Percentiles rank a stretch among this genome's conserved stretches.
Evolutionary conservation across 2,329 filamentous ascomycete species (phyloP).

Genomic region (Penicillium digitatum): DNA sequence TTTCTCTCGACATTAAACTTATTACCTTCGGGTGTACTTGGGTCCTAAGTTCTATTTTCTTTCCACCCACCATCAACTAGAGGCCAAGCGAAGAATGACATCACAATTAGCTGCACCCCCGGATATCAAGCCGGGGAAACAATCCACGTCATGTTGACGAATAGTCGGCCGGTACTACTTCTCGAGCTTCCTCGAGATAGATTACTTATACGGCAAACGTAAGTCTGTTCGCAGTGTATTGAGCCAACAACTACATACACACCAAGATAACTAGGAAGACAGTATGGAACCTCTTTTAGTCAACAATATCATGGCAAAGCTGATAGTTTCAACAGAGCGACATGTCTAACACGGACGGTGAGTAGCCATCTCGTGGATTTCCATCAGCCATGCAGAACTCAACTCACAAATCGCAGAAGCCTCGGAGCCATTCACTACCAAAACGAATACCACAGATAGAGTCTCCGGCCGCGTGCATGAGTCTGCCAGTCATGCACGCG

Average conservation of each 20-base stretch:
- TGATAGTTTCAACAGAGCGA: slow-evolving; percentile 10
- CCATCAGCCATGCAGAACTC: neutral
- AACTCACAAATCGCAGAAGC: slow-evolving; percentile 9
- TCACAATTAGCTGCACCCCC: neutral
- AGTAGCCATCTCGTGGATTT: neutral
- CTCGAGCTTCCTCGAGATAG: neutral
- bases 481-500: slow-evolving; percentile 19
- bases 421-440: slow-evolving; percentile 16
- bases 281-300: slow-evolving; percentile 3
- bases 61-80: neutral
- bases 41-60: neutral
- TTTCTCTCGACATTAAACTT: neutral
- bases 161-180: neutral
- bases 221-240: neutral
- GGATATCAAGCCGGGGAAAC: neutral
- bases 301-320: neutral
- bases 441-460: slow-evolving; percentile 14
- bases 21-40: neutral
- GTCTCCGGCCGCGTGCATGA: slow-evolving; percentile 9
- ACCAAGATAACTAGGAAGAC: slow-evolving; percentile 16
- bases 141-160: slow-evolving; percentile 1
- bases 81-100: neutral
- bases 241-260: neutral
- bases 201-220: neutral
- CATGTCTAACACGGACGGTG: slow-evolving; percentile 7